Conservation (phyloP, 495 filamentous ascomycete species). For the Oidiodendron maius region DNA sequence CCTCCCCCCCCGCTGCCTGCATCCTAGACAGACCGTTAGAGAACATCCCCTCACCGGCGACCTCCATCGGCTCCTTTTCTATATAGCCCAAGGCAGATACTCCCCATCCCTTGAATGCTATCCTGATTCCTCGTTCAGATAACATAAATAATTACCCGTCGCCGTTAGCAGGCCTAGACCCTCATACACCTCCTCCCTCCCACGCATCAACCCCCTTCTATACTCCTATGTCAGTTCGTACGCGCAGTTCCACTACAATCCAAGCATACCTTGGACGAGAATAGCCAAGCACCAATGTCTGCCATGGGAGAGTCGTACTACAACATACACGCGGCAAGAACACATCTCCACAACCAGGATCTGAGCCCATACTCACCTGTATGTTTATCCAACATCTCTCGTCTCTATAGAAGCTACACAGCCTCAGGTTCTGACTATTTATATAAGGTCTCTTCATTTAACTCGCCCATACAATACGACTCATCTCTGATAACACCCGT, state of each 20-base stretch:
- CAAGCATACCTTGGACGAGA: background rate
- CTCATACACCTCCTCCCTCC: background rate
- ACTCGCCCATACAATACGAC: conserved; percentile 18
- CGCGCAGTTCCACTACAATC: background rate
- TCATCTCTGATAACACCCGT: conserved; percentile 19
- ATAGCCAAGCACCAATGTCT: conserved; percentile 6
- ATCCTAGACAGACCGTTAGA: no score
- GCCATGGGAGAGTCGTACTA: conserved; percentile 10
- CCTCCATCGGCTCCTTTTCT: no score
- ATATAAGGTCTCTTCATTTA: conserved; percentile 23
- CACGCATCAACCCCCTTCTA: background rate
- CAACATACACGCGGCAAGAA: conserved; percentile 7
- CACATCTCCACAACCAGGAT: conserved; percentile 3
- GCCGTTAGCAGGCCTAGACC: background rate
- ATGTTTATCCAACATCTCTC: conserved; percentile 5
- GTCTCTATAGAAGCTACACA: background rate
- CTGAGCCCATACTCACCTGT: conserved; percentile 19
- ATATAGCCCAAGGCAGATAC: no score
- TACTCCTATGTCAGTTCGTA: background rate
- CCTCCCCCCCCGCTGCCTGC: no score
- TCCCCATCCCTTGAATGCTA: no score
- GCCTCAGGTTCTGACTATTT: conserved; percentile 6
- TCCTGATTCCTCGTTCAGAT: no score
- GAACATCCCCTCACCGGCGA: no score
- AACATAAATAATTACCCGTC: no score